phyloP scores from a whole-genome alignment of 139 green algal genomes.

The Spirogloea muscicola region DNA sequence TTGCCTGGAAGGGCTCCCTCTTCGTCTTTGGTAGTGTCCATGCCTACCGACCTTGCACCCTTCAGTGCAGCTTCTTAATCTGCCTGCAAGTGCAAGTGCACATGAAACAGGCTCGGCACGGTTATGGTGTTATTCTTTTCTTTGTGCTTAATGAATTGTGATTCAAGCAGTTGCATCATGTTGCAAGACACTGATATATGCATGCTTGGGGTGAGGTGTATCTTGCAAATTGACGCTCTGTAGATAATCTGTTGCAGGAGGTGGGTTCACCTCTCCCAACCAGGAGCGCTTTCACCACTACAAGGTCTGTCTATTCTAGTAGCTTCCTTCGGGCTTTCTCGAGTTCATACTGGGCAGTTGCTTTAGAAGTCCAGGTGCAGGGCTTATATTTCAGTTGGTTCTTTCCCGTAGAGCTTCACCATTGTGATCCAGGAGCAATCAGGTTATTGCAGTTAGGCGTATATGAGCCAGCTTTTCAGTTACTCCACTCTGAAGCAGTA shows the following conservation, averaged over 20 bases:
- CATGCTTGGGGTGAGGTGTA: background rate
- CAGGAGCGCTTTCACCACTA: constrained; percentile 90
- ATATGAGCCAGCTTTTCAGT: background rate
- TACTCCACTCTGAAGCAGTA: background rate
- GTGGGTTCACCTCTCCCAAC: constrained; percentile 87
- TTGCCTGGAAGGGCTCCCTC: constrained; percentile 69
- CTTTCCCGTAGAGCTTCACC: no score
- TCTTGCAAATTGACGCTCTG: background rate
- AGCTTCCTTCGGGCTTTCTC: no score
- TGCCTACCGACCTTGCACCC: background rate
- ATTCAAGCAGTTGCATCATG: no score
- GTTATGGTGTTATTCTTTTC: no score
- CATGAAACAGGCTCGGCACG: no score
- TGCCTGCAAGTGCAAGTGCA: no score
- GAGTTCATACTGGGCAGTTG: no score
- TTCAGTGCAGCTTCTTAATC: background rate
- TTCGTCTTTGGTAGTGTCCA: constrained; percentile 89
- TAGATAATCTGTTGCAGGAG: constrained; percentile 37
- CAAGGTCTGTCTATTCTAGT: constrained; percentile 48
- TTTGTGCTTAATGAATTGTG: no score
- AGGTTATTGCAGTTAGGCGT: background rate
- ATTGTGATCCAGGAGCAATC: background rate
- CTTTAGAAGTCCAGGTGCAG: no score
- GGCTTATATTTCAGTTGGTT: background rate
- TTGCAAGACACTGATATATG: no score